These are phyloP conservation scores for Gautieria morchelliformis DNA, from an alignment of 768 basidiomycete species.

Conservation along the genomic window DNA sequence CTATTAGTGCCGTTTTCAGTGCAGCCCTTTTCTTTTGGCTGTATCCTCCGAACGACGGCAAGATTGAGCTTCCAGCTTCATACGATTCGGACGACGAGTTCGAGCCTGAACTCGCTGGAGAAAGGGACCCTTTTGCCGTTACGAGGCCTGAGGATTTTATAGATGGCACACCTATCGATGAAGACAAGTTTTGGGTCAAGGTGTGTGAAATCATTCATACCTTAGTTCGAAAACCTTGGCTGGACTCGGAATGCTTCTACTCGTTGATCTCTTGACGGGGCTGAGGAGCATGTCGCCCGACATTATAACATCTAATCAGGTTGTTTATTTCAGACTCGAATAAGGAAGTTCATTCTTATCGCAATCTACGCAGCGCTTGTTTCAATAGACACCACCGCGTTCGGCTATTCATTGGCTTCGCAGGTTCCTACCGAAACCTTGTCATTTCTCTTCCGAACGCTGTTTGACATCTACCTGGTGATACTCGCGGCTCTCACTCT, in stretches of 20 bases:
- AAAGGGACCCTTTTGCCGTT: constrained; percentile 60
- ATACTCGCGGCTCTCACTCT: constrained; percentile 43
- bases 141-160: constrained; percentile 57
- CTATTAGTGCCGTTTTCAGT: constrained; percentile 35
- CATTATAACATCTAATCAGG: background rate
- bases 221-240: background rate
- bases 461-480: constrained; percentile 52
- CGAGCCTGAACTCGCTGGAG: constrained; percentile 16
- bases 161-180: constrained; percentile 59
- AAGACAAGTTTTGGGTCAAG: constrained; percentile 48
- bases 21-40: constrained; percentile 30
- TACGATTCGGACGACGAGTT: constrained; percentile 12
- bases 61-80: constrained; percentile 38
- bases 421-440: constrained; percentile 20
- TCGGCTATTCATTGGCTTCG: constrained; percentile 43
- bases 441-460: constrained; percentile 35
- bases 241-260: too few species aligned
- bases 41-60: constrained; percentile 33
- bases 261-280: too few species aligned
- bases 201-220: constrained; percentile 13
- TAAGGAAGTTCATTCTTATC: constrained; percentile 45
- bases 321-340: constrained; percentile 36
- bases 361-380: constrained; percentile 37
- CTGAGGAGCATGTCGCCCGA: too few species aligned
- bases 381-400: constrained; percentile 38